Conservation (phyloP, 257 asterid species). For the Solanum okadae region DNA sequence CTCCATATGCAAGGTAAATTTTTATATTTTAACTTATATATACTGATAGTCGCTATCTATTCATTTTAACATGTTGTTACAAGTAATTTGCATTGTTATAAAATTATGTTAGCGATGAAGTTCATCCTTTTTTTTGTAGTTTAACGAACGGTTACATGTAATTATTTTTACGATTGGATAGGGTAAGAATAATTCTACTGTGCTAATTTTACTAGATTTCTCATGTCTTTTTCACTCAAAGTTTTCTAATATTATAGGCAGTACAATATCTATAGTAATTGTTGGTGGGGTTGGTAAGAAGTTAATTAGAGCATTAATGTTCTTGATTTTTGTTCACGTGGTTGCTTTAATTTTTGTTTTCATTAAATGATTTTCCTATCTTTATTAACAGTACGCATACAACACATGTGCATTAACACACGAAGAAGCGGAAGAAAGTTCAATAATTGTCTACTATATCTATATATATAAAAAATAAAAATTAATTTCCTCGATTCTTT, state of each 20-base stretch:
- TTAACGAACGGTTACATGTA: neutral
- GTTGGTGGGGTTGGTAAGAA: neutral
- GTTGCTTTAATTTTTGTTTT: neutral
- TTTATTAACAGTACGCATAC: neutral
- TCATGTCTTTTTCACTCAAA: neutral
- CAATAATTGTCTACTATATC: neutral
- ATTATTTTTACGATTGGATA: neutral
- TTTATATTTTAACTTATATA: neutral
- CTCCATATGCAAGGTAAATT: constrained; percentile 83
- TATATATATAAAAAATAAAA: no score
- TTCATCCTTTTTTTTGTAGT: neutral
- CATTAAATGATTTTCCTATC: neutral
- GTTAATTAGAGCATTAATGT: neutral
- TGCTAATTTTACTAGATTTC: neutral
- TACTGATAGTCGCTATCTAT: neutral
- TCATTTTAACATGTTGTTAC: neutral
- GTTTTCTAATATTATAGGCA: neutral
- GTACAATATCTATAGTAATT: neutral
- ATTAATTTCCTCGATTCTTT: neutral
- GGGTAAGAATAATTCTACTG: neutral
- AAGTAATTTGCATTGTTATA: neutral
- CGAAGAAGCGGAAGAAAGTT: neutral
- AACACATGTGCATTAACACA: neutral
- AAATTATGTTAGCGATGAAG: no score
- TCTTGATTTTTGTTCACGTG: neutral